Evolutionary conservation across 129 eudicot species (phyloP), one percentile per base, ranked within the genome.

Genomic region (Apium graveolens): DNA sequence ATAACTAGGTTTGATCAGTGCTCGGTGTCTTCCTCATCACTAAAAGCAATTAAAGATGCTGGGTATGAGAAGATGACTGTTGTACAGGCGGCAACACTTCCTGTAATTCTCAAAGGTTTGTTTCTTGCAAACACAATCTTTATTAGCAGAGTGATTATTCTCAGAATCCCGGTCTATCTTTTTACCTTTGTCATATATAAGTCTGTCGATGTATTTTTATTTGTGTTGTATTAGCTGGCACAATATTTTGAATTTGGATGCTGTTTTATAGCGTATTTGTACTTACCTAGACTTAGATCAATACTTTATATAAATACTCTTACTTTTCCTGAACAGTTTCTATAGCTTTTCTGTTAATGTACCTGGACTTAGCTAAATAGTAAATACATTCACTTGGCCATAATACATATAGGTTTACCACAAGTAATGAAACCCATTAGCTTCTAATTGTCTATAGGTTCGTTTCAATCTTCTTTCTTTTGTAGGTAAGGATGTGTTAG

Each of bases 21-120:
- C 78, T 76, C 91, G 26, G 86, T 96, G 79, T 96, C 99, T 75
- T 86, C 91, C 13, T 78, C 76, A 78, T 88, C 97, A 39, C 80
- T 96, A 76, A 96, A 90, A 87, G 99, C 79, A 83, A 85, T 96
- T 39, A 92, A 90, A 85, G 97, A 90, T 89, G 97, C 87, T 77
- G 99, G 99, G 29, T 96, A 92, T 81, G 97, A 92, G 82, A 92
- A 83, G 90, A 96, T 96, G 99, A 96, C 99, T 73, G 73, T 90
- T 65, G 99, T 96, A 37, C 99, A 96, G 80, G 99, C 90, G 80
- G 97, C 97, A 73, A 96, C 99, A 42, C 95, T 96, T 69, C 99
- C 99, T 68, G 83, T 89, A 69, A 96, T 96, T 81, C 91, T 96
- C 27, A 87, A 89, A 92, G 99, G 93, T 89, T 32, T 41, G n/a